Evolutionary conservation across 148 eudicot species (phyloP), one percentile per base, ranked within the genome.

Genomic region (Camellia lanceoleosa): DNA sequence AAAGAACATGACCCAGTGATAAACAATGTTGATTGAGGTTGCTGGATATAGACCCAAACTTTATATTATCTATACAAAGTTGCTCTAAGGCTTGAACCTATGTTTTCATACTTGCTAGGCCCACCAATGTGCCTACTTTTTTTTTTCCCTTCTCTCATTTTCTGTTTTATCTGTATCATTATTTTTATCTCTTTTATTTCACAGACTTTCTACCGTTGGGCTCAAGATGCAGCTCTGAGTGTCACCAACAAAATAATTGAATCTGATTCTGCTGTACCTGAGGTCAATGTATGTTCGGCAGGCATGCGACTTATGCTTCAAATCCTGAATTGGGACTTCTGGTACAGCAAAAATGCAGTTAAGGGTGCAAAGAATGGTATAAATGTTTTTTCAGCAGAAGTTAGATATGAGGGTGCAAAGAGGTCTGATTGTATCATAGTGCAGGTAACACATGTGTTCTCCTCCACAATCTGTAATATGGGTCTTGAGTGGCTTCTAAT

Each of bases 271-370:
- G 92, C 89, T 81, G 82, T 91, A 72, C 93, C 94, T 54, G 99
- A 97, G 85, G 98, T 75, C 73, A 92, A 86, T 83, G 95, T 92
- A 80, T 97, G 98, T 87, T 80, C 94, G 38, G 89, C 87, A 75
- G 89, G 95, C 16, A 60, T 97, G 82, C 94, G 92, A 81, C 85
- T 94, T 46, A 97, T 94, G 99, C 93, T 92, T 79, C 99, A 97
- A 89, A 92, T 97, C 75, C 84, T 94, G 83, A 92, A 83, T 77
- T 97, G 98, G 99, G 95, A 94, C 82, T 97, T 97, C 81, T 89
- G 80, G 51, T 85, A 66, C 79, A 81, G 83, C 78, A 83, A 80
- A 51, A 83, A 73, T 82, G 78, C 81, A 71, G 75, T 74, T 64
- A 90, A 84, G 49, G 80, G 79, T 69, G 85, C 77, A 56, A 91